These are phyloP conservation scores for Populus nigra DNA, from an alignment of 345 rosid species.

Conservation along the genomic window DNA sequence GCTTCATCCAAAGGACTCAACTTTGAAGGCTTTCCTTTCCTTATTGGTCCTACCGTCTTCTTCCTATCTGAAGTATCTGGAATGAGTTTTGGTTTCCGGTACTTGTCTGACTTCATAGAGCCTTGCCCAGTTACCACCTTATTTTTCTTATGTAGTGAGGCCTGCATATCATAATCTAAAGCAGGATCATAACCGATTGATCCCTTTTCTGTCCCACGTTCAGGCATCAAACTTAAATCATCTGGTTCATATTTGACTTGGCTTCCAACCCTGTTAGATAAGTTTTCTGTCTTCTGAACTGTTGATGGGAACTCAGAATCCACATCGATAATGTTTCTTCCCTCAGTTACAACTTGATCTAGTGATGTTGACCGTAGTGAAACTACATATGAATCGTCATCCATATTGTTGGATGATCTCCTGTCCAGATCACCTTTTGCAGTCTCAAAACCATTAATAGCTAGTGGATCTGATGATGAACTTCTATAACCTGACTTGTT, in stretches of 20 bases:
- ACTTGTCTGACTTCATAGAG: constrained; percentile 55
- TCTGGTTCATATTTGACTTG: constrained; percentile 71
- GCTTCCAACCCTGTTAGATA: constrained; percentile 33
- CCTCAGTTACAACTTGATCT: constrained; percentile 43
- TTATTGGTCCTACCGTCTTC: constrained; percentile 65
- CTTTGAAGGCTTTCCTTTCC: constrained; percentile 80
- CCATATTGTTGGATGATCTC: constrained; percentile 48
- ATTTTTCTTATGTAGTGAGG: constrained; percentile 40
- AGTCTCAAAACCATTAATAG: constrained; percentile 50
- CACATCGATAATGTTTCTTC: constrained; percentile 52
- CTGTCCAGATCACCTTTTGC: constrained; percentile 38
- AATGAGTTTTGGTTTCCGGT: constrained; percentile 50
- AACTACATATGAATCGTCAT: constrained; percentile 83
- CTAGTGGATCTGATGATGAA: constrained; percentile 46
- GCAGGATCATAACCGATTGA: constrained; percentile 69
- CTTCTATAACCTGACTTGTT: constrained; percentile 33
- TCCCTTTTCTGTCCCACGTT: constrained; percentile 57
- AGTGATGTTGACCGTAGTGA: constrained; percentile 42
- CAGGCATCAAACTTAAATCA: constrained; percentile 71
- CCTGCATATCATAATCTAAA: constrained; percentile 66
- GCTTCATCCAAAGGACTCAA: constrained; percentile 91
- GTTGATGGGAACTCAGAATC: constrained; percentile 58
- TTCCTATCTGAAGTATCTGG: constrained; percentile 54
- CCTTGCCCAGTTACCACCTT: constrained; percentile 43
- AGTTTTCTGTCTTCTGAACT: constrained; percentile 39